Evolutionary conservation across 768 basidiomycete genomes (phyloP).

Genomic region (Podaxis mareebaensis): DNA sequence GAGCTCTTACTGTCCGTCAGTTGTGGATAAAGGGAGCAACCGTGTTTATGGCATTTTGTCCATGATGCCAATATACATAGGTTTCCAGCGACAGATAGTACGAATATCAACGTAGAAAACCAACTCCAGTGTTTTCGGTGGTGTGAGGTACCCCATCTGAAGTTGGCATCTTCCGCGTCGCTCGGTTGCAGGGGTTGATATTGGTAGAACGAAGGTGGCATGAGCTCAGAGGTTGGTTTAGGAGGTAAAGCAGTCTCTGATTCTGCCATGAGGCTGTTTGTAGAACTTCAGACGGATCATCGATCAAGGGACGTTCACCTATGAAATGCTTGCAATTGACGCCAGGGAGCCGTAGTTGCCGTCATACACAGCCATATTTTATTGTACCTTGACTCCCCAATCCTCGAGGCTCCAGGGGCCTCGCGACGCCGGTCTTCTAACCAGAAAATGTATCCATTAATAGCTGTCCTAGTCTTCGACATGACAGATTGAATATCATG

Average conservation of each 20-base stretch:
- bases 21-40: slow-evolving; percentile 1
- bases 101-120: background rate
- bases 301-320: too few relatives aligned
- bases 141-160: background rate
- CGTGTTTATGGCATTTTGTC: background rate
- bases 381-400: background rate
- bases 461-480: background rate
- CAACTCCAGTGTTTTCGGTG: background rate
- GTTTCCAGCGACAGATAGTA: background rate
- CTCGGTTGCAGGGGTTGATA: background rate
- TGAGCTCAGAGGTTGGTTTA: background rate
- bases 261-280: background rate
- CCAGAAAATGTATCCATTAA: too few relatives aligned
- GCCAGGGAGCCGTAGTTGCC: background rate
- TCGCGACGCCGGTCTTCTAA: too few relatives aligned
- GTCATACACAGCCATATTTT: background rate
- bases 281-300: background rate
- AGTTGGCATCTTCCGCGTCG: background rate
- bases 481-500: background rate
- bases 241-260: background rate
- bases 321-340: background rate
- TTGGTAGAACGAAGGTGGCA: background rate
- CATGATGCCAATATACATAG: background rate
- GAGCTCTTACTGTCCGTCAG: slow-evolving; percentile 3
- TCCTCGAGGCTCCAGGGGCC: background rate